Evolutionary conservation across 228 moss, liverwort and hornwort genomes (phyloP).

Genomic region (Sphagnum fallax): DNA sequence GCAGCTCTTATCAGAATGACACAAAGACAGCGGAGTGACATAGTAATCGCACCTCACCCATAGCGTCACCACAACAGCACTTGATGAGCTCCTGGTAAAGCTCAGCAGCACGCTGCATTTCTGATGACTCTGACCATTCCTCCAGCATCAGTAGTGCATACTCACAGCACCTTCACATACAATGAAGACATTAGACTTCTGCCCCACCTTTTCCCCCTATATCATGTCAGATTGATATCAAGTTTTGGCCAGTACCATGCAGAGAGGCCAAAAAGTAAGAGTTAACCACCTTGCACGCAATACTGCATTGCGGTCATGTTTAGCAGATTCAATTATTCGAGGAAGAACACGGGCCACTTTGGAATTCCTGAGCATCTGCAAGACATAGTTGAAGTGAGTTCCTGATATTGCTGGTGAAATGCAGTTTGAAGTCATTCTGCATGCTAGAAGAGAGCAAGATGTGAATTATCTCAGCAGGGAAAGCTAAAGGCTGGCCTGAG

Average conservation of each 20-base stretch:
- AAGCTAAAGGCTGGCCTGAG: neutral
- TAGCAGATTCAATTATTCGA: constrained; percentile 63
- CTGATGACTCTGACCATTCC: constrained; percentile 63
- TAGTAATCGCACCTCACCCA: constrained; percentile 45
- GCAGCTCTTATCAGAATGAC: neutral
- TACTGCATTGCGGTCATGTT: constrained; percentile 74
- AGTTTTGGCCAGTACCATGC: no score
- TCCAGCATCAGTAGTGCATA: constrained; percentile 68
- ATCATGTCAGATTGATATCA: no score
- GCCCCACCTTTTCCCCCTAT: no score
- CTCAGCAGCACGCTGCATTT: constrained; percentile 62
- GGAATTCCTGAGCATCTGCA: constrained; percentile 60
- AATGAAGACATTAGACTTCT: neutral
- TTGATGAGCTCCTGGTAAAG: constrained; percentile 70
- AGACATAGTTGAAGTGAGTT: constrained; percentile 1
- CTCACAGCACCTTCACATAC: constrained; percentile 63
- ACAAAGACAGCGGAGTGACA: neutral
- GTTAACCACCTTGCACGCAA: constrained; percentile 43
- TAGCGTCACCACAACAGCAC: constrained; percentile 64
- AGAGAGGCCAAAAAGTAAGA: neutral
- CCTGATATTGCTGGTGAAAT: neutral
- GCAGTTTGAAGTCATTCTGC: no score
- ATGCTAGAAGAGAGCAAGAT: no score
- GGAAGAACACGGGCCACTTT: constrained; percentile 57
- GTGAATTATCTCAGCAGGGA: no score